These are phyloP conservation scores for Cladosporium sp. DNA, from an alignment of 2,329 filamentous ascomycete genomes.

Conservation along the genomic window DNA sequence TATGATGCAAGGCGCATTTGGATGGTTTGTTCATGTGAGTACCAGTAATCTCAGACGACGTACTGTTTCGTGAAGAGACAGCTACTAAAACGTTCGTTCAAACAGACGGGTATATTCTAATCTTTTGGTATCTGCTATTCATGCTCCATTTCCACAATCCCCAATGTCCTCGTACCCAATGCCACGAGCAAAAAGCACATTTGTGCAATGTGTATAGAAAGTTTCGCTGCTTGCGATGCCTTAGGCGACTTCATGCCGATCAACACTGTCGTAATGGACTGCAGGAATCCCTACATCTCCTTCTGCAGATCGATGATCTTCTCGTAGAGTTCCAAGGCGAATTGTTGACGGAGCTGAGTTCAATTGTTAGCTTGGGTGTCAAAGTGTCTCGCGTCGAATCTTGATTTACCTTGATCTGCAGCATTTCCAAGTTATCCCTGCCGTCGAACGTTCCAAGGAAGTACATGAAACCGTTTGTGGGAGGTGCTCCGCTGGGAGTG, in stretches of 20 bases:
- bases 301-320: constrained; percentile 46
- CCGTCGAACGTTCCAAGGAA: constrained; percentile 62
- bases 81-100: neutral
- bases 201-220: neutral
- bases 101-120: constrained; percentile 21
- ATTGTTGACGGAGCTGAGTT: constrained; percentile 45
- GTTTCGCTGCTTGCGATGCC: constrained; percentile 2
- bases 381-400: constrained; percentile 41
- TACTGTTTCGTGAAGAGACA: neutral
- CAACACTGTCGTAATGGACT: neutral
- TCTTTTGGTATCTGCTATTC: constrained; percentile 16
- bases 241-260: neutral
- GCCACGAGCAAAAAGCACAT: constrained; percentile 1
- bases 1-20: neutral
- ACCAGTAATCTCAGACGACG: neutral
- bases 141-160: constrained; percentile 3
- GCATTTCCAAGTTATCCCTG: constrained; percentile 52
- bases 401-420: constrained; percentile 58
- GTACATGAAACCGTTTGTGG: constrained; percentile 69
- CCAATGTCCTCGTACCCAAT: constrained; percentile 11
- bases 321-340: constrained; percentile 51
- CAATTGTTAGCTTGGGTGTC: constrained; percentile 31
- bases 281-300: constrained; percentile 35
- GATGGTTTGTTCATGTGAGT: too few species aligned
- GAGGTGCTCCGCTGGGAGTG: constrained; percentile 61